Conservation (phyloP, 1,139 yeast species). For the Petasospora fabianii region DNA sequence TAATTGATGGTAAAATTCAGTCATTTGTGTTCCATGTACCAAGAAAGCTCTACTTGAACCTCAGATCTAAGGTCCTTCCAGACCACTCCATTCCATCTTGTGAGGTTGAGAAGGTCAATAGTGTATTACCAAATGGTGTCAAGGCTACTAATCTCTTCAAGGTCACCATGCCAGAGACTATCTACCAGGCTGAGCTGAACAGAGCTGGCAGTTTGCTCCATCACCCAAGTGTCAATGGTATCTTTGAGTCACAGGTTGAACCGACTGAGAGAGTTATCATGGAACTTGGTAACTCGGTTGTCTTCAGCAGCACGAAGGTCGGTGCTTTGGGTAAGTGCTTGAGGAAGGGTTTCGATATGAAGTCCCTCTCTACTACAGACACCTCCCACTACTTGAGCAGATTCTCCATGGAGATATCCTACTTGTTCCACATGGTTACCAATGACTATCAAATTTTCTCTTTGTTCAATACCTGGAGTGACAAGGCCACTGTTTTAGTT, state of each 20-base stretch:
- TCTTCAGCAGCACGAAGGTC: slow-evolving; percentile 57
- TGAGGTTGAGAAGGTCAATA: slow-evolving; percentile 55
- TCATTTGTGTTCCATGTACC: slow-evolving; percentile 71
- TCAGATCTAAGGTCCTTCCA: slow-evolving; percentile 48
- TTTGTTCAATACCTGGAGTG: slow-evolving; percentile 65
- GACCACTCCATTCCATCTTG: slow-evolving; percentile 48
- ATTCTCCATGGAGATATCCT: slow-evolving; percentile 58
- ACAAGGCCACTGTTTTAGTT: slow-evolving; percentile 50
- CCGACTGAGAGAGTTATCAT: slow-evolving; percentile 73
- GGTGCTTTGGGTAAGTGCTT: slow-evolving; percentile 89
- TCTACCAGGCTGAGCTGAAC: slow-evolving; percentile 51
- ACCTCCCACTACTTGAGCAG: slow-evolving; percentile 49
- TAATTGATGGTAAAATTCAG: slow-evolving; percentile 72
- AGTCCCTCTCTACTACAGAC: slow-evolving; percentile 49
- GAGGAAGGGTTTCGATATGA: slow-evolving; percentile 74
- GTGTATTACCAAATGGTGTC: slow-evolving; percentile 69
- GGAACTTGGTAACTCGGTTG: slow-evolving; percentile 70
- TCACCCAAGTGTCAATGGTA: slow-evolving; percentile 58
- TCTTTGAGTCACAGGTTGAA: slow-evolving; percentile 73
- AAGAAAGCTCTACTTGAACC: slow-evolving; percentile 65
- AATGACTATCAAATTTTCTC: slow-evolving; percentile 76
- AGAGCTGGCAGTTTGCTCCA: slow-evolving; percentile 65
- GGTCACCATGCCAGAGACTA: slow-evolving; percentile 63
- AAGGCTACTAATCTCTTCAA: slow-evolving; percentile 54
- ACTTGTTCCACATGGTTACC: slow-evolving; percentile 68